A percentile compares a stretch with the other conserved stretches of the same genome.
Conservation (phyloP, 305 asterid genomes). For the Coffea humblotiana region DNA sequence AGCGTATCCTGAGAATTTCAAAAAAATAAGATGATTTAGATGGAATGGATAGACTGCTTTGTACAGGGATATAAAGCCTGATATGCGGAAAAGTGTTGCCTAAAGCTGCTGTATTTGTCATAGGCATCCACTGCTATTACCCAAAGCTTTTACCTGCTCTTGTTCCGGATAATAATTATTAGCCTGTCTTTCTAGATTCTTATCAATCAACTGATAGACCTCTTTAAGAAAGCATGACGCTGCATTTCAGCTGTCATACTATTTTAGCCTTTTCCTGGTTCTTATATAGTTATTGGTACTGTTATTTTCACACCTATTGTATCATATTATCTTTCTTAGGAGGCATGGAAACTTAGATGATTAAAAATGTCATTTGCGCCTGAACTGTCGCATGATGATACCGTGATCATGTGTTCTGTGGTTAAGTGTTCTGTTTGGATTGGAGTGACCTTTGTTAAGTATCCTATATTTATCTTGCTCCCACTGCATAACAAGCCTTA, state of each 20-base stretch:
- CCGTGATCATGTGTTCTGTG: not conserved
- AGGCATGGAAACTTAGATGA: not conserved
- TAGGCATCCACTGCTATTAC: not conserved
- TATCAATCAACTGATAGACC: not conserved
- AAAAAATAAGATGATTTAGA: too few relatives aligned
- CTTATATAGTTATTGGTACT: not conserved
- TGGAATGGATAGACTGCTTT: not conserved
- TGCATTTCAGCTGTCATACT: not conserved
- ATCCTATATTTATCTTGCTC: not conserved
- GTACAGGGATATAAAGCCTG: not conserved
- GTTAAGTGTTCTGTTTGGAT: not conserved
- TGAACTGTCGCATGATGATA: not conserved
- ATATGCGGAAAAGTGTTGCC: not conserved
- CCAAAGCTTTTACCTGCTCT: too few relatives aligned
- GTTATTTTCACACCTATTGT: not conserved
- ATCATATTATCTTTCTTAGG: not conserved
- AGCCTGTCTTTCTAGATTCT: not conserved
- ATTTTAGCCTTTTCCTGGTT: too few relatives aligned
- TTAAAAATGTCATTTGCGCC: not conserved
- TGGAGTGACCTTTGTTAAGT: not conserved
- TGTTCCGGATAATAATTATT: too few relatives aligned
- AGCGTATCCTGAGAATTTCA: not conserved
- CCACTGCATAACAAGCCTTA: not conserved
- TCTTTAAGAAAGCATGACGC: not conserved
- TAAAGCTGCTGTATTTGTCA: not conserved